Conservation (phyloP, 352 stramenopile genomes). For the Elongisporangium undulatum region DNA sequence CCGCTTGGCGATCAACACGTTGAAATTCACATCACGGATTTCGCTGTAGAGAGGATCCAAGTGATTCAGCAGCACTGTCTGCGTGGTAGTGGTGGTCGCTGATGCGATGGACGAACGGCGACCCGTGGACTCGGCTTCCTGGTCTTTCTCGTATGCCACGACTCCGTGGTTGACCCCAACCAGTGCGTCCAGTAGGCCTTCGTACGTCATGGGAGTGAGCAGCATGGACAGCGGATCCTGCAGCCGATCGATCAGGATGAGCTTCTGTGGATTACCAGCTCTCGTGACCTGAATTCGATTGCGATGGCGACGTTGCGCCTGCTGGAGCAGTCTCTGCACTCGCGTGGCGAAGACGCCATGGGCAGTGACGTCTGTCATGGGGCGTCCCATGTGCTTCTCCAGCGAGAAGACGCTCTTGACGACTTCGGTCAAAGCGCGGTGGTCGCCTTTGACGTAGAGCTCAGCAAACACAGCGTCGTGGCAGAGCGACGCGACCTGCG, state of each 20-base stretch:
- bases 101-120: constrained; percentile 1
- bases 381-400: constrained; percentile 32
- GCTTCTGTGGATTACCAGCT: constrained; percentile 18
- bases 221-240: constrained; percentile 79
- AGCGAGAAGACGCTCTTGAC: constrained; percentile 60
- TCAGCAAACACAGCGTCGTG: constrained; percentile 64
- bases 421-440: constrained; percentile 52
- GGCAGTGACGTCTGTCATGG: constrained; percentile 35
- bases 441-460: constrained; percentile 64
- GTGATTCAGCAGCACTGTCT: constrained; percentile 67
- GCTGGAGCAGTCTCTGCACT: constrained; percentile 60
- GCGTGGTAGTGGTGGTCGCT: constrained; percentile 13
- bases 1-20: constrained; percentile 47
- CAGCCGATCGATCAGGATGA: constrained; percentile 73
- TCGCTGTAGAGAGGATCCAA: constrained; percentile 63
- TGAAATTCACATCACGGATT: constrained; percentile 81
- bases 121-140: constrained; percentile 8
- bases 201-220: constrained; percentile 81
- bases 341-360: constrained; percentile 47
- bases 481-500: constrained; percentile 49
- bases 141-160: constrained; percentile 48
- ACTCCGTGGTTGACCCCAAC: constrained; percentile 72
- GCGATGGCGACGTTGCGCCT: constrained; percentile 36
- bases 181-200: constrained; percentile 69
- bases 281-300: neutral